Conservation (phyloP, 2,329 filamentous ascomycete species). For the Penicillium sp. region DNA sequence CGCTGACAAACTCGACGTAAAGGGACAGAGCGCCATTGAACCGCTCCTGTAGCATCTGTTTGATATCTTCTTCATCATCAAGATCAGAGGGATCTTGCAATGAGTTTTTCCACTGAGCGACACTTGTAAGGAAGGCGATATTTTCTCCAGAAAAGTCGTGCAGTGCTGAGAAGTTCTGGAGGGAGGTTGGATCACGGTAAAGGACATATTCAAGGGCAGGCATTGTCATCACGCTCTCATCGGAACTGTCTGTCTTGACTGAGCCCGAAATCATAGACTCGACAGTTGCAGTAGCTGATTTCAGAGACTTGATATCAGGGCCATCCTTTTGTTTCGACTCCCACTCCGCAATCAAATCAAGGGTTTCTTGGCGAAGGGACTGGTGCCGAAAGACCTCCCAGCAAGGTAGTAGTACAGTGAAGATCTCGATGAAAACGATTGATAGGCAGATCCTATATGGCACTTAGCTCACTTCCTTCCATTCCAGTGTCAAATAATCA, state of each 20-base stretch:
- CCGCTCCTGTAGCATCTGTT: constrained; percentile 1
- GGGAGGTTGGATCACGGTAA: constrained; percentile 47
- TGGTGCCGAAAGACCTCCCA: constrained; percentile 55
- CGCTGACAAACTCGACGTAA: neutral
- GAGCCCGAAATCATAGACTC: constrained; percentile 4
- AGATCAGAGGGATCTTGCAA: neutral
- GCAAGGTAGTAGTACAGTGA: constrained; percentile 66
- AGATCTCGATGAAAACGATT: constrained; percentile 65
- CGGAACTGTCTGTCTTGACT: neutral
- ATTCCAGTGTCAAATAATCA: no score
- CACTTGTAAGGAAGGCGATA: constrained; percentile 65
- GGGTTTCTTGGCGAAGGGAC: constrained; percentile 39
- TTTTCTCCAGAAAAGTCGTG: constrained; percentile 73
- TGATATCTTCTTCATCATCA: neutral
- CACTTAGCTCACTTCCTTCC: neutral
- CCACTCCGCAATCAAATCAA: constrained; percentile 44
- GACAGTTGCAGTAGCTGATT: neutral
- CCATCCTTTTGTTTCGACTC: constrained; percentile 40
- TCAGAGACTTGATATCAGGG: neutral
- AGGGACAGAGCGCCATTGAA: neutral
- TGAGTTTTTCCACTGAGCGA: constrained; percentile 59
- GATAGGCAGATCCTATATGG: constrained; percentile 55
- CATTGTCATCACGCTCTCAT: constrained; percentile 4
- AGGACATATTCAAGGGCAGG: neutral
- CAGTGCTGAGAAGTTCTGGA: constrained; percentile 67